These are phyloP conservation scores for Sophora flavescens DNA, from an alignment of 306 rosid genomes.

Conservation along the genomic window DNA sequence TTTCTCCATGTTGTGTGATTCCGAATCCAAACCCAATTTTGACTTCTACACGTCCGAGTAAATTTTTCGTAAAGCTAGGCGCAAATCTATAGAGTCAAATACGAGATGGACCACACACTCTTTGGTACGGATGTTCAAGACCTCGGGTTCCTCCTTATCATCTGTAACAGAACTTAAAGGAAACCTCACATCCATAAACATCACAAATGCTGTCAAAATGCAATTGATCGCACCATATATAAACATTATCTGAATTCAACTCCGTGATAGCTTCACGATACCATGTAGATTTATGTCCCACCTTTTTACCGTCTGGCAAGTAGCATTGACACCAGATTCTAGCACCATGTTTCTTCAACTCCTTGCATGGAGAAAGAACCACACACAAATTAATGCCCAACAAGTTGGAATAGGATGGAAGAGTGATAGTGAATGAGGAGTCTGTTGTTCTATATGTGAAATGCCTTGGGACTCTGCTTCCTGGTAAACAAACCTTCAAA, in stretches of 20 bases:
- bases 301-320: background rate
- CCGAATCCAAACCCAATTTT: background rate
- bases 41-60: too few species aligned
- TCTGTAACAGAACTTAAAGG: background rate
- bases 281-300: background rate
- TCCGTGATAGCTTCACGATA: background rate
- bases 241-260: constrained; percentile 23
- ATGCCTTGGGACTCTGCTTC: background rate
- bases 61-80: too few species aligned
- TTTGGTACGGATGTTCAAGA: background rate
- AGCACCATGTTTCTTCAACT: background rate
- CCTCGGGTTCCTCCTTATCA: background rate
- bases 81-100: background rate
- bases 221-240: constrained; percentile 39
- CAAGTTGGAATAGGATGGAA: background rate
- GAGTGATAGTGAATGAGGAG: background rate
- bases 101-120: background rate
- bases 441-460: background rate
- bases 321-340: background rate
- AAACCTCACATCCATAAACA: background rate
- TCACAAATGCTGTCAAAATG: background rate
- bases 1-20: background rate
- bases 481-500: constrained; percentile 36
- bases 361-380: background rate
- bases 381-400: background rate